These are phyloP conservation scores for Saccharum spontaneum DNA, from an alignment of 176 grass and related monocot species.

Conservation along the genomic window DNA sequence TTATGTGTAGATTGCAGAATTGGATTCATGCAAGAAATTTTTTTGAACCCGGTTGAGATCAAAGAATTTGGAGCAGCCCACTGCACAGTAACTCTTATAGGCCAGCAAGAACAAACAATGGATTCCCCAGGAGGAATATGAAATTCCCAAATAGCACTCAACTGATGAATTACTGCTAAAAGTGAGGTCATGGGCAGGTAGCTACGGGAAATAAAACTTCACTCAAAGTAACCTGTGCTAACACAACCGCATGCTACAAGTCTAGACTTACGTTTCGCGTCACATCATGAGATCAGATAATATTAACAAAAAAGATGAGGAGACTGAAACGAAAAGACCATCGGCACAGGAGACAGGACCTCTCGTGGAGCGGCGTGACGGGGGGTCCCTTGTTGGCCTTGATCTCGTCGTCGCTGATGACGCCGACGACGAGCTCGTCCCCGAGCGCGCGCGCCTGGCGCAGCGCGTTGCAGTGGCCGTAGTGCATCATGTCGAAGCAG, in stretches of 20 bases:
- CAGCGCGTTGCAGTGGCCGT: slow-evolving; percentile 92
- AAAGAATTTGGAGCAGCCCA: neutral
- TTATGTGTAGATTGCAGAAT: neutral
- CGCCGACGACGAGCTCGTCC: slow-evolving; percentile 85
- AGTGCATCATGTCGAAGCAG: slow-evolving; percentile 99
- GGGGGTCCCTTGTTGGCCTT: slow-evolving; percentile 82
- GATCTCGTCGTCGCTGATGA: slow-evolving; percentile 79
- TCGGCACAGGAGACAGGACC: slow-evolving; percentile 25
- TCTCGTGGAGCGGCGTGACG: slow-evolving; percentile 76
- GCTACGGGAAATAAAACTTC: neutral
- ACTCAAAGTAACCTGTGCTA: neutral
- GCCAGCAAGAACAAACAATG: neutral
- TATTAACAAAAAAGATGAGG: neutral
- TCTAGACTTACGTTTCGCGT: neutral
- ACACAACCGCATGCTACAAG: neutral
- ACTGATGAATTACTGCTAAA: neutral
- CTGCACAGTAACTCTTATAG: neutral
- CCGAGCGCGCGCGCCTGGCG: slow-evolving; percentile 76
- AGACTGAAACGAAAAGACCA: neutral
- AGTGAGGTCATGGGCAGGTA: neutral
- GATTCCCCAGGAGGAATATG: neutral
- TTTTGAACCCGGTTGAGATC: neutral
- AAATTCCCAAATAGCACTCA: neutral
- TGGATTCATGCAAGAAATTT: neutral
- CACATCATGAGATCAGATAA: neutral